Conservation (phyloP, 176 grass and related monocot genomes). For the Oryza glaberrima region DNA sequence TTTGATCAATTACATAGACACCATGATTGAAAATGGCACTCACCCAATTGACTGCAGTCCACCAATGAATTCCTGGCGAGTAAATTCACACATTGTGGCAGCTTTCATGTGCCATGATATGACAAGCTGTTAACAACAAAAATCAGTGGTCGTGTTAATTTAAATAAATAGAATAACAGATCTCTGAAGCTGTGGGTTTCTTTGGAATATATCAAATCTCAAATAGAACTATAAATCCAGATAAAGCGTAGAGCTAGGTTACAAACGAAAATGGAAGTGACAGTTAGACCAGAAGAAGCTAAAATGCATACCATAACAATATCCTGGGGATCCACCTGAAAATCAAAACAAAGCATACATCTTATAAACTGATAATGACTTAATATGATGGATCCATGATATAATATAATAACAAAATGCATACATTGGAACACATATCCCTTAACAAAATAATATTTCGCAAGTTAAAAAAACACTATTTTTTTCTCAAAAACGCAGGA, state of each 20-base stretch:
- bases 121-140: constrained; percentile 77
- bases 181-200: constrained; percentile 4
- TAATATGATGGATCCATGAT: background rate
- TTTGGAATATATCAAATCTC: background rate
- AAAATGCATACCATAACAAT: constrained; percentile 84
- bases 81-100: constrained; percentile 99
- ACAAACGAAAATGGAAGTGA: constrained; percentile 1
- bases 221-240: constrained; percentile 22
- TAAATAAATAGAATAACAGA: background rate
- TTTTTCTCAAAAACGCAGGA: too few relatives aligned
- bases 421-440: constrained; percentile 21
- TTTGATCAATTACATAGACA: constrained; percentile 1
- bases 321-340: constrained; percentile 97
- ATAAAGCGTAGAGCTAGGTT: background rate
- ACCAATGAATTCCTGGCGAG: constrained; percentile 83
- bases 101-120: constrained; percentile 99
- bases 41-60: constrained; percentile 95
- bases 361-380: constrained; percentile 26
- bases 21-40: constrained; percentile 36
- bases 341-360: constrained; percentile 43
- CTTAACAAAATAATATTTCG: constrained; percentile 26
- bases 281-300: constrained; percentile 23
- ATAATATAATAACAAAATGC: constrained; percentile 27
- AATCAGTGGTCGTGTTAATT: constrained; percentile 20
- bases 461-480: background rate